phyloP scores from a whole-genome alignment of 257 asterid genomes.

The Jacaranda mimosifolia region DNA sequence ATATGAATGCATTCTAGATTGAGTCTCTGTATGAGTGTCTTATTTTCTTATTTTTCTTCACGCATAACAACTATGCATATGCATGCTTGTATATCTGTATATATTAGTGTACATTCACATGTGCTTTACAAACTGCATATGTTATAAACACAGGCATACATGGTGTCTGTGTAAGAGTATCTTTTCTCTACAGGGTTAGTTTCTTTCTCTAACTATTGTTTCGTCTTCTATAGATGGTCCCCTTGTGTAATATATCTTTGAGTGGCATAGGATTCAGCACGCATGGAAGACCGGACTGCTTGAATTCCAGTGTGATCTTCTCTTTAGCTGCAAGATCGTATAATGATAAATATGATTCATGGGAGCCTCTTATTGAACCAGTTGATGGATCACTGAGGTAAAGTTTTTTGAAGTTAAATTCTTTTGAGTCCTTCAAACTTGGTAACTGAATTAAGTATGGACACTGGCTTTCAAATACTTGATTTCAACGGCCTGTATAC shows the following conservation, averaged over 20 bases:
- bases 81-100: conserved; percentile 19
- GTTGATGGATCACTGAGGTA: conserved; percentile 91
- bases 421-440: conserved; percentile 27
- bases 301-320: conserved; percentile 68
- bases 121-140: conserved; percentile 9
- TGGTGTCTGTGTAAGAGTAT: background rate
- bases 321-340: conserved; percentile 87
- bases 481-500: background rate
- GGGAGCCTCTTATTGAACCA: conserved; percentile 98
- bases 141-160: background rate
- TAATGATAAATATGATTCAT: conserved; percentile 93
- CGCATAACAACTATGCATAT: conserved; percentile 13
- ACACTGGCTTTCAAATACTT: conserved; percentile 11
- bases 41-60: conserved; percentile 16
- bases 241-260: conserved; percentile 87
- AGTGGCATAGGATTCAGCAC: conserved; percentile 74
- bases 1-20: background rate
- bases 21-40: background rate
- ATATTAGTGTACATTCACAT: background rate
- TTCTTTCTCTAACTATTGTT: conserved; percentile 36
- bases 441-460: conserved; percentile 23
- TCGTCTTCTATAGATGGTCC: conserved; percentile 80
- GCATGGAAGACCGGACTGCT: conserved; percentile 68
- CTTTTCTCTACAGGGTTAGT: conserved; percentile 21
- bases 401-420: conserved; percentile 25